Evolutionary conservation across 2,329 filamentous ascomycete genomes (phyloP).

Genomic region (Zasmidium angulare): DNA sequence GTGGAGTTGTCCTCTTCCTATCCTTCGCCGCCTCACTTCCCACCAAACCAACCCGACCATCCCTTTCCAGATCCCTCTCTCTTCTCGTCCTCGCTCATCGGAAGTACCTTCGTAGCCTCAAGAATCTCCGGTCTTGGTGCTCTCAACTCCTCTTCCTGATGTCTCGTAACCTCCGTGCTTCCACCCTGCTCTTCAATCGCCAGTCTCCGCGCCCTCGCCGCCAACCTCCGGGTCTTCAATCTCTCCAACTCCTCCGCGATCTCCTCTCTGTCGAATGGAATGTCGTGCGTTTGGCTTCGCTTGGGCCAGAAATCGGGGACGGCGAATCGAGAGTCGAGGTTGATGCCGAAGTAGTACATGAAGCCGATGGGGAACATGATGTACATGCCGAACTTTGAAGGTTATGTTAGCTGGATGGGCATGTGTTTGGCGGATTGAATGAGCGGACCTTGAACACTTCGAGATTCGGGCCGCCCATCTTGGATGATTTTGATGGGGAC

Average conservation of each 20-base stretch:
- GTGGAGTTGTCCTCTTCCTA: not conserved
- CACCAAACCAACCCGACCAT: not conserved
- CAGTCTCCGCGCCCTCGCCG: conserved; percentile 50
- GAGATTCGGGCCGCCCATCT: conserved; percentile 80
- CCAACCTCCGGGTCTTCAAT: conserved; percentile 56
- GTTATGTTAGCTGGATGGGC: not conserved
- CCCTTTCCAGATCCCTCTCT: conserved; percentile 4
- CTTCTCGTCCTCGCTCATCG: conserved; percentile 19
- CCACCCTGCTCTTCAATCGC: conserved; percentile 35
- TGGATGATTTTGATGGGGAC: not conserved
- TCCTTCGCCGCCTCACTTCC: not conserved
- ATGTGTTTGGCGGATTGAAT: not conserved
- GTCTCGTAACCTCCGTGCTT: conserved; percentile 13
- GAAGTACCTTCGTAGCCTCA: conserved; percentile 23
- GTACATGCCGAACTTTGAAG: conserved; percentile 89
- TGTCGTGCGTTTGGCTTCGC: conserved; percentile 70
- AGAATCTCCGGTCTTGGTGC: conserved; percentile 26
- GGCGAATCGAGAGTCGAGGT: conserved; percentile 87
- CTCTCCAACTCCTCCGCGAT: conserved; percentile 78
- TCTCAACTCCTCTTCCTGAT: conserved; percentile 23
- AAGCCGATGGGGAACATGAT: conserved; percentile 97
- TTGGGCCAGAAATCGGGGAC: conserved; percentile 94
- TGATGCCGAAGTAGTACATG: conserved; percentile 99
- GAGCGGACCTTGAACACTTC: conserved; percentile 84
- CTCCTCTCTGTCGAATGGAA: conserved; percentile 76